Evolutionary conservation across 2,329 filamentous ascomycete genomes (phyloP).

Genomic region (Eutypa lata): DNA sequence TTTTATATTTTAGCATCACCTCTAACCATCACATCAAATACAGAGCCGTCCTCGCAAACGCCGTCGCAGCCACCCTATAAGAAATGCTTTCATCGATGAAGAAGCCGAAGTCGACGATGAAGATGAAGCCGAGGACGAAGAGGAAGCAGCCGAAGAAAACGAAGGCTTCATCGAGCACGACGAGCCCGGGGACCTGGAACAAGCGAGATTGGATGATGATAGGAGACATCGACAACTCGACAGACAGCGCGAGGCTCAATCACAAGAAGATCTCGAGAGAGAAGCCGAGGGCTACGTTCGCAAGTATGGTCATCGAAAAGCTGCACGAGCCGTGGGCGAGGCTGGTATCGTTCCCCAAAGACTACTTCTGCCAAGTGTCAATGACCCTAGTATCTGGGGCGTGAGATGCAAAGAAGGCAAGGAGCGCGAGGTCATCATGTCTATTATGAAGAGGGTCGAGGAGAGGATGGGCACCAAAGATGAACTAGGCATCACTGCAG

Average conservation of each 20-base stretch:
- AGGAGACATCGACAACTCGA: slow-evolving; percentile 92
- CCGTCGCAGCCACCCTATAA: slow-evolving; percentile 66
- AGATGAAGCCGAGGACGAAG: slow-evolving; percentile 82
- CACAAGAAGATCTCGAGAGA: slow-evolving; percentile 89
- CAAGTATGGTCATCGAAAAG: slow-evolving; percentile 78
- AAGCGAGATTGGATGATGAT: slow-evolving; percentile 81
- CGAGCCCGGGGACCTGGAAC: slow-evolving; percentile 84
- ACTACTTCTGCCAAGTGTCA: slow-evolving; percentile 83
- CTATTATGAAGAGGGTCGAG: slow-evolving; percentile 83
- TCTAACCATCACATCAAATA: slow-evolving; percentile 5
- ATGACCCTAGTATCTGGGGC: slow-evolving; percentile 95
- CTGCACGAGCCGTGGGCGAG: slow-evolving; percentile 62
- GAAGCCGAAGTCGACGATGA: slow-evolving; percentile 98
- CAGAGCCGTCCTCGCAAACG: slow-evolving; percentile 76
- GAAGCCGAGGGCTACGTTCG: slow-evolving; percentile 83
- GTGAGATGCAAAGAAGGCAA: slow-evolving; percentile 93
- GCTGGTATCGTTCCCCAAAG: slow-evolving; percentile 79
- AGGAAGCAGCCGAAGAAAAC: slow-evolving; percentile 80
- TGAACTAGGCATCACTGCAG: slow-evolving; percentile 79
- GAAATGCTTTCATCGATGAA: slow-evolving; percentile 91
- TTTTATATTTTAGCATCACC: slow-evolving; percentile 1
- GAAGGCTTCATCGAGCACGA: slow-evolving; percentile 86
- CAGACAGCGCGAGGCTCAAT: slow-evolving; percentile 81
- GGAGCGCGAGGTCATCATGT: slow-evolving; percentile 85
- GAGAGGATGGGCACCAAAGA: slow-evolving; percentile 76